Conservation (phyloP, 495 filamentous ascomycete species). For the Penicillium coffeae region DNA sequence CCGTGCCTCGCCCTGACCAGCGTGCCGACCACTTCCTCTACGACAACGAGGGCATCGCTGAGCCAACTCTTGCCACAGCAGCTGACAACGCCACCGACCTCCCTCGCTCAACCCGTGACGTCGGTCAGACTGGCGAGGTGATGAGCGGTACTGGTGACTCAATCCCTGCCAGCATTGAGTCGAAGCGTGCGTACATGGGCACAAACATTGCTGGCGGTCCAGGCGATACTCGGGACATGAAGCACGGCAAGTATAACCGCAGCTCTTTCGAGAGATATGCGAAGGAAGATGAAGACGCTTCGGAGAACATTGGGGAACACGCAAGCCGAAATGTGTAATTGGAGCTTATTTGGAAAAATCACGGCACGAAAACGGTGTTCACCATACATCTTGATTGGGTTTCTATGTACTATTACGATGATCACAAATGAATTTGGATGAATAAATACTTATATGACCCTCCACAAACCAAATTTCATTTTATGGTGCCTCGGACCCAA, state of each 20-base stretch:
- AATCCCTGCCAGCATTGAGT: conserved; percentile 41
- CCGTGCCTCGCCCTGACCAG: conserved; percentile 54
- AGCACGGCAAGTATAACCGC: conserved; percentile 40
- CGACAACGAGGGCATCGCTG: conserved; percentile 27
- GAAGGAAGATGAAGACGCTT: conserved; percentile 21
- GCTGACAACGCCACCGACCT: conserved; percentile 52
- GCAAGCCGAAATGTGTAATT: conserved; percentile 1
- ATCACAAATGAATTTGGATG: too few species aligned
- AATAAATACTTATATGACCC: neutral
- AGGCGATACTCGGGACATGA: conserved; percentile 35
- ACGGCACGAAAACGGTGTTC: too few species aligned
- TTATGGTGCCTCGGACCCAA: conserved; percentile 6
- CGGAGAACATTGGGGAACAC: conserved; percentile 24
- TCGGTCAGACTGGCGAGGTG: conserved; percentile 44
- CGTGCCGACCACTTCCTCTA: conserved; percentile 25
- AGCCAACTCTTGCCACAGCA: conserved; percentile 37
- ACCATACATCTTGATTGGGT: too few species aligned
- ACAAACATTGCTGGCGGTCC: conserved; percentile 31
- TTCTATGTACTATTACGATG: neutral
- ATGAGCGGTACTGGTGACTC: conserved; percentile 50
- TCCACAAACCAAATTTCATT: too few species aligned
- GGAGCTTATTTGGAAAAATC: neutral
- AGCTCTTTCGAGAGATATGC: conserved; percentile 40
- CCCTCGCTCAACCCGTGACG: conserved; percentile 45
- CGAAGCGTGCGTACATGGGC: conserved; percentile 41